Base-by-base conservation (phyloP, 176 grass and related monocot genomes). In the Ampelocalamus luodianensis region DNA sequence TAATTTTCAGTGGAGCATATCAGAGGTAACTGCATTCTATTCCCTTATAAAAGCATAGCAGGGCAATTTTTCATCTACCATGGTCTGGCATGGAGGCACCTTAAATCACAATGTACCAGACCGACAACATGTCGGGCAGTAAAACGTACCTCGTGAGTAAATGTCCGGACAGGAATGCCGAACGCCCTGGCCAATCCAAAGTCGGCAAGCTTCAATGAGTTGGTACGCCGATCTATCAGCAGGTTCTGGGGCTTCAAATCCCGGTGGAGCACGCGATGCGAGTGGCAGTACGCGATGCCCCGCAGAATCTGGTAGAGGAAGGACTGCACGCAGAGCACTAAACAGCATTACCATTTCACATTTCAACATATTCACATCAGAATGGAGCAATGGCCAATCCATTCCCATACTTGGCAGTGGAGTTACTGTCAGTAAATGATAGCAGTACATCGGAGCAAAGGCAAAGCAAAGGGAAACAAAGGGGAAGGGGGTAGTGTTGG, bases 191-290 rank as follows among this genome's bases (percentile, higher is more conserved):
- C 89, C 77, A 98, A 73, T n/a, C 96, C 96, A 82, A 98, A 98
- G 91, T 98, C 96, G 1, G 96, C 96, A 20, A 98, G 96, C 93
- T 98, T 98, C 49, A 98, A 8, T 0, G 90, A 44, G 79, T 95
- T 98, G 76, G 84, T 98, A 1, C 83, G 68, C 12, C 79, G 93
- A 64, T 98, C 96, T n/a, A 95, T 85, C 34, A 98, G 91, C 68
- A 98, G 88, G 89, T 98, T 98, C 86, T 98, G 96, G 22, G 96
- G 96, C 84, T 98, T 98, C 26, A 98, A 74, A 56, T 98, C 96
- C 43, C 96, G 76, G 86, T 98, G 96, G 69, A 98, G 92, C 65
- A 98, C 83, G 18, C 93, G 86, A 80, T 95, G 96, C 4, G 96
- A 93, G 87, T 98, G 96, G 89, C 96, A 98, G 73, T 93, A 95